Percentiles rank a stretch among this genome's conserved stretches.
Evolutionary conservation across 352 stramenopile genomes (phyloP).

Genomic region (Phytophthora vignae): DNA sequence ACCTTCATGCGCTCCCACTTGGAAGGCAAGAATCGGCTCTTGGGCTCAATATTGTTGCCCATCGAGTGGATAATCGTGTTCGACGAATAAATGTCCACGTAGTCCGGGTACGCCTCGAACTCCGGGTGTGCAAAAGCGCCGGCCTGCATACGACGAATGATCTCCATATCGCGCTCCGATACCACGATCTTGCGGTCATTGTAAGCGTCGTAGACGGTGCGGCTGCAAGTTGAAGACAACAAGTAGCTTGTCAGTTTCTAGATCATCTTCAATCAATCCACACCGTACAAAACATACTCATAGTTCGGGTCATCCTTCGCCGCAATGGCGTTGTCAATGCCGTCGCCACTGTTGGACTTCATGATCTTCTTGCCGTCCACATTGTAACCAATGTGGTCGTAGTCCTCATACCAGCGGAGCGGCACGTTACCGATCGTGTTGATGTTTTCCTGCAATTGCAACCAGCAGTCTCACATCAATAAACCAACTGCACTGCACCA

Average conservation of each 20-base stretch:
- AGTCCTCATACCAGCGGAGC: constrained; percentile 99
- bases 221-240: constrained; percentile 40
- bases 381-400: constrained; percentile 99
- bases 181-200: constrained; percentile 98
- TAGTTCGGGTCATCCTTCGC: constrained; percentile 94
- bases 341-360: constrained; percentile 91
- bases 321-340: constrained; percentile 90
- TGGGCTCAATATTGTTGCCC: constrained; percentile 89
- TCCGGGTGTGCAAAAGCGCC: constrained; percentile 92
- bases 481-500: background rate
- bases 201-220: constrained; percentile 98
- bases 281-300: constrained; percentile 56
- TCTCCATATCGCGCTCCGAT: constrained; percentile 96
- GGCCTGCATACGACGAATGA: constrained; percentile 97
- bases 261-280: background rate
- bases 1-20: constrained; percentile 99
- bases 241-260: background rate
- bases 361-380: constrained; percentile 96
- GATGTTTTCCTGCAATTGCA: constrained; percentile 72
- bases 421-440: constrained; percentile 99
- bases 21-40: constrained; percentile 95
- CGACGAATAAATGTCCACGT: constrained; percentile 90
- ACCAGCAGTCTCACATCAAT: background rate
- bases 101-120: constrained; percentile 93
- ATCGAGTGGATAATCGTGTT: constrained; percentile 92